Evolutionary conservation across 306 rosid species (phyloP), one percentile per base, ranked within the genome.

Genomic region (Sesbania bispinosa): DNA sequence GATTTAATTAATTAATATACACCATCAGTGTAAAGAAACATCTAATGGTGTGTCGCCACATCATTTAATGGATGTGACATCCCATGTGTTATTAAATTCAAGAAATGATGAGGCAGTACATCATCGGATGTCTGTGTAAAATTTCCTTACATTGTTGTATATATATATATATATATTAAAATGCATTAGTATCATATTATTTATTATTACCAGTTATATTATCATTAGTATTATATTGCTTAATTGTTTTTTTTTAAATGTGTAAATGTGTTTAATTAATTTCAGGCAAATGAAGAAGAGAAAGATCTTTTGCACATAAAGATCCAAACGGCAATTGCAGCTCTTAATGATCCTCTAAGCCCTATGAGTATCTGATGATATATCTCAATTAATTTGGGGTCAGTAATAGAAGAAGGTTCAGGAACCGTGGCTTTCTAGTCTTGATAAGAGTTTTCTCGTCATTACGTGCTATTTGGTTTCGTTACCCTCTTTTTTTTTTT

Each of bases 211-310:
- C n/a, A n/a, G n/a, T n/a, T n/a, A n/a, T n/a, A n/a, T n/a, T n/a
- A n/a, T n/a, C n/a, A n/a, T n/a, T n/a, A n/a, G n/a, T n/a, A n/a
- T 35, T 35, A 2, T 59, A 60, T 67, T 73, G 70, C 16, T 57
- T 73, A 2, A 29, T 29, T 1, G 5, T 27, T 36, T 24, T 13
- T 78, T 33, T 4, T 10, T 16, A n/a, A n/a, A 1, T 27, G 5
- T 41, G 5, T 42, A n/a, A n/a, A n/a, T n/a, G n/a, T n/a, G n/a
- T n/a, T n/a, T n/a, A n/a, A n/a, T n/a, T n/a, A n/a, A n/a, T 75
- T 80, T 77, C 87, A 94, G 98, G 96, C 96, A 33, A 90, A 87
- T 9, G 93, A 88, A 77, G 96, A 87, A 26, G 97, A 94, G 38
- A 94, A 81, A 75, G 96, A 94, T 50, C 35, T 36, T 32, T 79